Evolutionary conservation across 441 rosid genomes (phyloP), one percentile per base, ranked within the genome.

Genomic region (Erodium trifolium): DNA sequence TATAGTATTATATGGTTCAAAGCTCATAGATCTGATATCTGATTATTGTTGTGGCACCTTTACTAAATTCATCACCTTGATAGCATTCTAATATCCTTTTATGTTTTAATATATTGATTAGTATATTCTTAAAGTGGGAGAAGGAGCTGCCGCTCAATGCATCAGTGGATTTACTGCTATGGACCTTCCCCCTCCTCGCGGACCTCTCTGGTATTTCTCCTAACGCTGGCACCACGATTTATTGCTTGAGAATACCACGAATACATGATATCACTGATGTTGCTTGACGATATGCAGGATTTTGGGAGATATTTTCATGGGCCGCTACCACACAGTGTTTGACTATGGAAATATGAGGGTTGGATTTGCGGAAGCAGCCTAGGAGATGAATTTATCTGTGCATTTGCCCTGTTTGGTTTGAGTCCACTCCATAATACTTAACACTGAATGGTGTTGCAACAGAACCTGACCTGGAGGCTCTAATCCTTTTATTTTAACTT

Each of bases 121-220:
- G 92, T 88, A 87, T 65, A 85, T 87, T 78, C 85, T 85, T 49
- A 80, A 87, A 82, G 81, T 85, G 19, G 89, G 88, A 7, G 86
- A 83, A 8, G 92, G 89, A 72, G 70, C 66, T 76, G 78, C 81
- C 27, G 75, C 90, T 47, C 92, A 85, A 75, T 87, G 92, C 85
- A 82, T 82, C 29, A 87, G 92, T 16, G 92, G 92, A 63, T 87
- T 85, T 82, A 78, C 76, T 1, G 88, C 92, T 70, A 73, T 87
- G 75, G 92, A 85, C 34, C 78, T 87, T 4, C 80, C 89, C 34
- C 88, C 89, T 0, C 92, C 90, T 71, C 89, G 85, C 27, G 92
- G 92, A 70, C 92, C 88, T 66, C 87, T 87, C 73, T 87, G 92
- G 92, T 83, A 83, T 68, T 65, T 43, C 13, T 43, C 34, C 34